Conservation (phyloP, 1,139 yeast species). For the Nakaseomyces uthaithaninus region DNA sequence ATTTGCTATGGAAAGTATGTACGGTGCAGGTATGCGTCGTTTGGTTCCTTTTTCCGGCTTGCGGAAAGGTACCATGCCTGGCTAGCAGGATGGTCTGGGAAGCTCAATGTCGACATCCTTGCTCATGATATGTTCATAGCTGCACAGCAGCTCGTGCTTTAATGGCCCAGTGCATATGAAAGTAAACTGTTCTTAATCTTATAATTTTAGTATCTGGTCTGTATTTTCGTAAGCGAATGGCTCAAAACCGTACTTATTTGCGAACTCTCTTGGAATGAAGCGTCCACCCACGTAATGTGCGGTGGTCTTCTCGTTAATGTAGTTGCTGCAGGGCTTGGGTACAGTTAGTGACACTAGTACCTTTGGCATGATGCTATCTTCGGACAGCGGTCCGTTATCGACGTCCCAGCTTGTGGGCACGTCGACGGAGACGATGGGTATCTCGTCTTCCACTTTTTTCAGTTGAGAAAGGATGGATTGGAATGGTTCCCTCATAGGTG, state of each 20-base stretch:
- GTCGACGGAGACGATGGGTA: constrained; percentile 73
- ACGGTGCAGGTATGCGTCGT: too few relatives aligned
- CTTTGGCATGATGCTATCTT: constrained; percentile 45
- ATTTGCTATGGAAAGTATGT: too few relatives aligned
- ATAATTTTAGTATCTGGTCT: constrained; percentile 40
- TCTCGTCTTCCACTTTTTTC: constrained; percentile 33
- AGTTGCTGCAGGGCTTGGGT: constrained; percentile 76
- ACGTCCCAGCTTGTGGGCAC: constrained; percentile 98
- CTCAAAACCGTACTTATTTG: constrained; percentile 62
- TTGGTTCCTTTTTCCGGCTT: too few relatives aligned
- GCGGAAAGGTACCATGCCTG: too few relatives aligned
- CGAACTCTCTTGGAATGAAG: constrained; percentile 59
- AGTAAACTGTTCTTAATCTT: constrained; percentile 3
- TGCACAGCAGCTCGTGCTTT: too few relatives aligned
- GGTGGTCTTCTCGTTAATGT: constrained; percentile 33
- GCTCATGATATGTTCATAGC: too few relatives aligned
- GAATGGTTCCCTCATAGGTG: constrained; percentile 82
- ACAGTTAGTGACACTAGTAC: constrained; percentile 81
- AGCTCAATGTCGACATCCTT: too few relatives aligned
- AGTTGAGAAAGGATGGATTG: constrained; percentile 47
- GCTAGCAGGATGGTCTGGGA: too few relatives aligned
- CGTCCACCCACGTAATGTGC: constrained; percentile 85
- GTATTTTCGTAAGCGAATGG: constrained; percentile 46
- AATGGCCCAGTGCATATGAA: too few relatives aligned
- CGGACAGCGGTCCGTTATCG: constrained; percentile 62